Conservation (phyloP, 192 early-diverging fungal genomes). For the Rhizoclosmatium sp. region DNA sequence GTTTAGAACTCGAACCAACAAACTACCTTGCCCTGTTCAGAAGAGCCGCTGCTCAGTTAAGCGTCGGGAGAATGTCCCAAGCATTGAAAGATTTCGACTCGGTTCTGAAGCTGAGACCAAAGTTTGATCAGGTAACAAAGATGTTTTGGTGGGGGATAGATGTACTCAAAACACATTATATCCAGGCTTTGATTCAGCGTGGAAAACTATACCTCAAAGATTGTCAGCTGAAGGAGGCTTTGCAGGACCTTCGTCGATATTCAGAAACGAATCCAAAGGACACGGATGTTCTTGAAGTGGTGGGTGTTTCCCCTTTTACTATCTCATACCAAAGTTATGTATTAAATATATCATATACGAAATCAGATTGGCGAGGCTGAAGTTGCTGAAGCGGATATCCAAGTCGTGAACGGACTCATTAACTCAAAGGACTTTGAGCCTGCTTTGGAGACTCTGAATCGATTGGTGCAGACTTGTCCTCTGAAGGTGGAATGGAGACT, state of each 20-base stretch:
- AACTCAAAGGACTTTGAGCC: slow-evolving; percentile 65
- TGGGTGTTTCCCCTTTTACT: not conserved
- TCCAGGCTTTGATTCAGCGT: slow-evolving; percentile 38
- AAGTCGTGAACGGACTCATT: slow-evolving; percentile 45
- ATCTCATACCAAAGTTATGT: not conserved
- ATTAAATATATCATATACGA: slow-evolving; percentile 39
- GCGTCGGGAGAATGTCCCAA: slow-evolving; percentile 70
- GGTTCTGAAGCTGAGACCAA: slow-evolving; percentile 80
- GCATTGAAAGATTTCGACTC: slow-evolving; percentile 85
- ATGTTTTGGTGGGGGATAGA: not conserved
- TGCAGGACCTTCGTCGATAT: slow-evolving; percentile 59
- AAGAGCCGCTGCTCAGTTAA: slow-evolving; percentile 83
- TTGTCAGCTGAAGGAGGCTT: slow-evolving; percentile 31
- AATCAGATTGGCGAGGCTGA: slow-evolving; percentile 36
- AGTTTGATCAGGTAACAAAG: slow-evolving; percentile 51
- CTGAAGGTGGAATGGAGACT: slow-evolving; percentile 58
- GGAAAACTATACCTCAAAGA: slow-evolving; percentile 35
- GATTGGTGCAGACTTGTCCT: slow-evolving; percentile 33
- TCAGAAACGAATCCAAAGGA: slow-evolving; percentile 50
- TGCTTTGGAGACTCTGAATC: slow-evolving; percentile 43
- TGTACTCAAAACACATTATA: not conserved
- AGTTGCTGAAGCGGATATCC: slow-evolving; percentile 46
- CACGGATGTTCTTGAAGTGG: slow-evolving; percentile 42
- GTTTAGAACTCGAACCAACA: slow-evolving; percentile 73
- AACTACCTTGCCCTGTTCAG: slow-evolving; percentile 90